A percentile compares a stretch with the other conserved stretches of the same genome.
Evolutionary conservation across 176 grass and related monocot genomes (phyloP).

Genomic region (Metroxylon sagu): DNA sequence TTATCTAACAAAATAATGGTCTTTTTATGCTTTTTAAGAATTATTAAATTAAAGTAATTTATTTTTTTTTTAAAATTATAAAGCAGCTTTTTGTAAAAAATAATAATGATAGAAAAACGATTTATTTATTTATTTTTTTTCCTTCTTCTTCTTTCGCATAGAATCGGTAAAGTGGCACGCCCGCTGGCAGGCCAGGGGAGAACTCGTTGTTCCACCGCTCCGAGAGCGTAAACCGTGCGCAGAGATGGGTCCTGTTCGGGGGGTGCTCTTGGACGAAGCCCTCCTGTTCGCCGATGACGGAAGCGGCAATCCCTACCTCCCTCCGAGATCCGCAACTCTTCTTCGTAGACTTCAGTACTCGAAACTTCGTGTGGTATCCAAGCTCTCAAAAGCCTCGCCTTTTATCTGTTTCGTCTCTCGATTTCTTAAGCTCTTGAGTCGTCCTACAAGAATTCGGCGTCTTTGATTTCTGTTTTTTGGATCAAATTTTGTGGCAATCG

Average conservation of each 20-base stretch:
- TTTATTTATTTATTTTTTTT: too few relatives aligned
- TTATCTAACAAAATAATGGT: too few relatives aligned
- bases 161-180: too few relatives aligned
- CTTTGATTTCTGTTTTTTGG: not conserved
- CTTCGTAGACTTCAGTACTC: slow-evolving; percentile 32
- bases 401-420: not conserved
- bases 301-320: slow-evolving; percentile 11
- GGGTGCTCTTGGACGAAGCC: slow-evolving; percentile 32
- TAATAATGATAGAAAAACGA: too few relatives aligned
- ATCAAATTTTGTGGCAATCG: not conserved
- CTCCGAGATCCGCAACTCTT: slow-evolving; percentile 19
- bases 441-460: not conserved
- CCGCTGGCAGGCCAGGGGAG: too few relatives aligned
- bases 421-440: not conserved
- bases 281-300: slow-evolving; percentile 22
- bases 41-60: too few relatives aligned
- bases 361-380: slow-evolving; percentile 22
- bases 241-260: slow-evolving; percentile 18
- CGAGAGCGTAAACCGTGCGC: too few relatives aligned
- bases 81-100: too few relatives aligned
- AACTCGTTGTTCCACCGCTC: too few relatives aligned
- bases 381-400: not conserved
- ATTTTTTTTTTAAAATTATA: too few relatives aligned
- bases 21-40: too few relatives aligned
- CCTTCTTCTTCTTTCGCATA: too few relatives aligned